Conservation (phyloP, 73 alveolate species). For the Strombidium stylifer region DNA sequence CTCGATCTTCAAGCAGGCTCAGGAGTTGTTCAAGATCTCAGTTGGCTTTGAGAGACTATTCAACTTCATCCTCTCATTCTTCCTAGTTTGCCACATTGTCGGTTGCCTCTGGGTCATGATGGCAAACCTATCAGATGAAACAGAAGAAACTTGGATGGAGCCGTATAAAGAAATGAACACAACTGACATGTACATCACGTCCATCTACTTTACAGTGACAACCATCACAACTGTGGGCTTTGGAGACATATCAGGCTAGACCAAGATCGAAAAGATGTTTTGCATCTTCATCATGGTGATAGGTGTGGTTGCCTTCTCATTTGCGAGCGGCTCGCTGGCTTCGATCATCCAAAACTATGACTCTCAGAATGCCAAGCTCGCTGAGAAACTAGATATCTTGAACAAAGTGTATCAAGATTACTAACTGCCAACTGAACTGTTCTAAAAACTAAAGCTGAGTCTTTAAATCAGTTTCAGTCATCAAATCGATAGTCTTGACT, state of each 20-base stretch:
- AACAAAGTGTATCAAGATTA: conserved; percentile 2
- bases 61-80: background rate
- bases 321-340: conserved; percentile 27
- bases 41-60: background rate
- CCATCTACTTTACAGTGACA: conserved; percentile 68
- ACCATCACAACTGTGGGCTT: conserved; percentile 76
- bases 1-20: background rate
- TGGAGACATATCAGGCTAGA: conserved; percentile 63
- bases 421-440: background rate
- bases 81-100: background rate
- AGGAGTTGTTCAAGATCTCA: background rate
- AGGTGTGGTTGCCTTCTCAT: conserved; percentile 34
- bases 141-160: background rate
- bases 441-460: background rate
- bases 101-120: background rate
- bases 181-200: conserved; percentile 29
- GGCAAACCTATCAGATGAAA: background rate
- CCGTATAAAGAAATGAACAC: background rate
- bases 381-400: conserved; percentile 13
- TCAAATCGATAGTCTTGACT: background rate
- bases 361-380: conserved; percentile 12
- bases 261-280: conserved; percentile 39
- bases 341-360: conserved; percentile 12
- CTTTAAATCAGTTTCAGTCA: conserved; percentile 2
- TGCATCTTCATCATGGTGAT: conserved; percentile 22